Base-by-base conservation (phyloP, 345 rosid genomes). In the Ceriops zippeliana region DNA sequence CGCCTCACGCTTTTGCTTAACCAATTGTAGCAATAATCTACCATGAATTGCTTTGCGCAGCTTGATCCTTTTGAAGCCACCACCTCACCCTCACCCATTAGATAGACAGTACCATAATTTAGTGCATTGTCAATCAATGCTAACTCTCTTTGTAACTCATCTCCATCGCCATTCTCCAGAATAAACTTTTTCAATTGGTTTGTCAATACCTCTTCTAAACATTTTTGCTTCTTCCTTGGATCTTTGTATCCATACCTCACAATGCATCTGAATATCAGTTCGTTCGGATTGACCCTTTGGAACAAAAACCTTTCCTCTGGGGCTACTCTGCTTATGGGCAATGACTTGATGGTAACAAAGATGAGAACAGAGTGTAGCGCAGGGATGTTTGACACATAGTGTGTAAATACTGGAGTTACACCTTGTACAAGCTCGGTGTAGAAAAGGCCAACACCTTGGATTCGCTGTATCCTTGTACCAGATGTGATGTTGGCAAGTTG, bases 191-290 rank as follows among this genome's bases (percentile, higher is more conserved):
- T 83, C 49, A 85, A 47, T 15, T 72, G 67, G 5, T 71, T 74
- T 6, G 81, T 57, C 31, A 87, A 61, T 24, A 56, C 59, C 37
- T 15, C 37, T 74, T 82, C 85, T 20, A 85, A 80, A 0, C 82
- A 24, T 13, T 80, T 78, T 0, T 61, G 61, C 52, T 83, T 78
- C 0, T 78, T 69, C 22, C 69, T 32, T 4, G 72, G 37, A 21
- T 85, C 85, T 0, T 57, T 77, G 70, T 85, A 87, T 2, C 89
- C 86, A 1, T 83, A 82, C 42, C 91, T 73, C 28, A 75, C 89
- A 0, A 83, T 69, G 32, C 91, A 87, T 1, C 75, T 61, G 60
- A 78, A 80, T 9, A 83, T 66, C 6, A 83, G 65, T 24, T 71
- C 83, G 4, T 31, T 51, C 0, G 80, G 79, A 2, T 71, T 72